phyloP scores from a whole-genome alignment of 306 rosid species.

The Pachyrhizus erosus region DNA sequence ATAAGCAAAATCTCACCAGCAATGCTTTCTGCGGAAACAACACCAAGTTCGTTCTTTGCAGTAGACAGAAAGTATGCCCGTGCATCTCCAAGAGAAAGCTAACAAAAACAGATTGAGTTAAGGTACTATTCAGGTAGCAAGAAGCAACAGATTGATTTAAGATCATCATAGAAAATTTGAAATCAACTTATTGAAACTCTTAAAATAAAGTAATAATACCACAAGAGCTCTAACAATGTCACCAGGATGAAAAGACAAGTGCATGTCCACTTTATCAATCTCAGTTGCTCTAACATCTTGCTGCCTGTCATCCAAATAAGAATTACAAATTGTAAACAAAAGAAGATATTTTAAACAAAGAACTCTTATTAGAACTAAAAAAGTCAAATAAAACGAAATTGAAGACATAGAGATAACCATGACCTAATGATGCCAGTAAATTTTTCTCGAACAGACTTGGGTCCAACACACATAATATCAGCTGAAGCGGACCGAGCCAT shows the following conservation, averaged over 20 bases:
- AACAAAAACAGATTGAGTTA: slow-evolving; percentile 38
- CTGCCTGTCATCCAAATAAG: slow-evolving; percentile 67
- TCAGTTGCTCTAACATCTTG: slow-evolving; percentile 96
- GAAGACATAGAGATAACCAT: slow-evolving; percentile 13
- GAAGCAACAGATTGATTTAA: slow-evolving; percentile 8
- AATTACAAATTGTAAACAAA: background rate
- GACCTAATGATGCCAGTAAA: slow-evolving; percentile 85
- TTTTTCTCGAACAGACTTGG: slow-evolving; percentile 77
- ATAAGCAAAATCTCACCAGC: slow-evolving; percentile 61
- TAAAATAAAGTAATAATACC: slow-evolving; percentile 58
- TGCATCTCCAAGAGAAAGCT: slow-evolving; percentile 97
- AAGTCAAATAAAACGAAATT: slow-evolving; percentile 21
- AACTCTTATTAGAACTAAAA: background rate
- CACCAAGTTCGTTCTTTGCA: slow-evolving; percentile 92
- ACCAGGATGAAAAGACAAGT: slow-evolving; percentile 72
- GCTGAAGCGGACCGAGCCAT: slow-evolving; percentile 74
- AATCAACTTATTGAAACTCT: slow-evolving; percentile 9
- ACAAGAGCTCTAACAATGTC: slow-evolving; percentile 85
- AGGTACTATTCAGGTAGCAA: slow-evolving; percentile 39
- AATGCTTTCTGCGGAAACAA: slow-evolving; percentile 86
- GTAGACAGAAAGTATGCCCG: slow-evolving; percentile 90
- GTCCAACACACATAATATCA: slow-evolving; percentile 91
- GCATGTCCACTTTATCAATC: slow-evolving; percentile 97
- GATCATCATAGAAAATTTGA: background rate
- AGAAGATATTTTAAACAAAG: slow-evolving; percentile 3